Evolutionary conservation across 129 eudicot species (phyloP).

Genomic region (Pittosporum tobira): DNA sequence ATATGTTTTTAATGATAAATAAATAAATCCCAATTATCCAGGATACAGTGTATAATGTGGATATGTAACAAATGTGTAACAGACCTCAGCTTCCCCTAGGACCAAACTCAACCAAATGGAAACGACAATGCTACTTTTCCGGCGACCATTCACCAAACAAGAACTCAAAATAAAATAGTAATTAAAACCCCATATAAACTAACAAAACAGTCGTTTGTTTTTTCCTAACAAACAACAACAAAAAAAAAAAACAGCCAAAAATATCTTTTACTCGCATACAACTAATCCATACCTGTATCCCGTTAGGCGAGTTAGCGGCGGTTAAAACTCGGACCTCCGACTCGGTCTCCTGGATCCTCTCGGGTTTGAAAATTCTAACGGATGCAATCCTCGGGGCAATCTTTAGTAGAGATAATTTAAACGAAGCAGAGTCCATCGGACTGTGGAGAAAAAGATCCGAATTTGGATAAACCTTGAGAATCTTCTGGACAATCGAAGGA

Average conservation of each 20-base stretch:
- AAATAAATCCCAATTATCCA: too few relatives aligned
- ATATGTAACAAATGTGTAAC: too few relatives aligned
- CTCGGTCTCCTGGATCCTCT: slow-evolving; percentile 43
- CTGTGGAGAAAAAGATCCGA: slow-evolving; percentile 68
- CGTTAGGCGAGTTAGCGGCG: slow-evolving; percentile 71
- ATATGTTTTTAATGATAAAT: too few relatives aligned
- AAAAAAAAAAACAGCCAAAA: not conserved
- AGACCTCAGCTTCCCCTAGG: too few relatives aligned
- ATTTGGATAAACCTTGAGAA: slow-evolving; percentile 48
- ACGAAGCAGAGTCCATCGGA: slow-evolving; percentile 64
- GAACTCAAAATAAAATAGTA: not conserved
- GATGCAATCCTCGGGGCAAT: slow-evolving; percentile 49
- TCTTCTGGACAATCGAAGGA: slow-evolving; percentile 56
- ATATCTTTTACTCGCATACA: too few relatives aligned
- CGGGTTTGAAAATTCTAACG: slow-evolving; percentile 50
- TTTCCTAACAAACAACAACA: not conserved
- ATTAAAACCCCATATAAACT: not conserved
- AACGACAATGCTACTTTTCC: too few relatives aligned
- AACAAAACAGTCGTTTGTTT: not conserved
- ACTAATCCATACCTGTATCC: slow-evolving; percentile 59
- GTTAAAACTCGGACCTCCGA: slow-evolving; percentile 56
- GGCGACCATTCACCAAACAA: slow-evolving; percentile 3
- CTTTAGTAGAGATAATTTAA: slow-evolving; percentile 48
- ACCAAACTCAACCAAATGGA: too few relatives aligned
- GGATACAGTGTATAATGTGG: too few relatives aligned